phyloP scores from a whole-genome alignment of 108 stramenopile species.

The Parmales sp. region DNA sequence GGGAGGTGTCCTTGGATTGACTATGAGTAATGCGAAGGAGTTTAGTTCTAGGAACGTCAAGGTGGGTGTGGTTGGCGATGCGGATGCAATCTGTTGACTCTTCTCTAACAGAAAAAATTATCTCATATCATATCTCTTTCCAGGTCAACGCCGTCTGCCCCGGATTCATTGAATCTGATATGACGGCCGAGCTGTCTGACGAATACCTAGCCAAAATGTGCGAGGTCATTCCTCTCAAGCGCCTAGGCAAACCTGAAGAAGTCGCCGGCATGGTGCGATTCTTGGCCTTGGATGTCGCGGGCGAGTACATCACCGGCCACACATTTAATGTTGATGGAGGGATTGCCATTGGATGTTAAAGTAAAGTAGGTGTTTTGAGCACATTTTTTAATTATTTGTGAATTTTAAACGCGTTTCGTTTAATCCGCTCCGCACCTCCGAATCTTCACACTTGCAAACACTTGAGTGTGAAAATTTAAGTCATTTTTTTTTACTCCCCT shows the following conservation, averaged over 20 bases:
- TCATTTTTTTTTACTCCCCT: too few relatives aligned
- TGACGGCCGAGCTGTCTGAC: conserved; percentile 58
- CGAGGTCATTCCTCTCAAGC: conserved; percentile 61
- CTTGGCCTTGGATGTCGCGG: conserved; percentile 80
- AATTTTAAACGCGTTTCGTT: too few relatives aligned
- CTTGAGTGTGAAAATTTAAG: too few relatives aligned
- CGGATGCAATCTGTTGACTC: too few relatives aligned
- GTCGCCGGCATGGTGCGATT: conserved; percentile 75
- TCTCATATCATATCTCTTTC: too few relatives aligned
- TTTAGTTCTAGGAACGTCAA: conserved; percentile 65
- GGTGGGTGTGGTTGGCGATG: too few relatives aligned
- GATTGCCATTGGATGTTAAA: conserved; percentile 80
- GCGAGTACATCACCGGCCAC: conserved; percentile 82
- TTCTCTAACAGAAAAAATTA: too few relatives aligned
- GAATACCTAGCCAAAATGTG: conserved; percentile 49
- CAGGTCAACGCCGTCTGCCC: conserved; percentile 78
- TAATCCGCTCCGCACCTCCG: too few relatives aligned
- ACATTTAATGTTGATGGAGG: conserved; percentile 93
- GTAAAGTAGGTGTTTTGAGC: not conserved
- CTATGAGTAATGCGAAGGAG: conserved; percentile 81
- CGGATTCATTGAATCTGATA: conserved; percentile 79
- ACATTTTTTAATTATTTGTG: not conserved
- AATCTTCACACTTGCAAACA: too few relatives aligned
- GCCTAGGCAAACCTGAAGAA: conserved; percentile 80
- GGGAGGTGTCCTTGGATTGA: conserved; percentile 79